phyloP scores from a whole-genome alignment of 192 early-diverging fungal species.

The Coemansia sp. region DNA sequence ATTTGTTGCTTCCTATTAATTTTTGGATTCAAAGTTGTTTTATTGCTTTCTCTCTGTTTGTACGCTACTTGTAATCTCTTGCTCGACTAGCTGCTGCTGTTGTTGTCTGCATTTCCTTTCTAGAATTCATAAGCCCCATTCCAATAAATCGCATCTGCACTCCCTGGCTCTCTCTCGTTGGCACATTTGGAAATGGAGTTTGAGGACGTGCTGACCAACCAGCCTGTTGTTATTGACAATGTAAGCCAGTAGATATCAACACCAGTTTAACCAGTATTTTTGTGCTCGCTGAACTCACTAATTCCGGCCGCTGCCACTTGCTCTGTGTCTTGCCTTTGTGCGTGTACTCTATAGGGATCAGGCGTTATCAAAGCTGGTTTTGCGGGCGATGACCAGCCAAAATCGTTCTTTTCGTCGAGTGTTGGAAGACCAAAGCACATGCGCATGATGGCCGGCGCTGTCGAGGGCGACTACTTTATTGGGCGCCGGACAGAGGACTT shows the following conservation, averaged over 20 bases:
- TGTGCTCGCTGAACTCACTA: neutral
- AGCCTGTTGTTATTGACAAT: slow-evolving; percentile 99
- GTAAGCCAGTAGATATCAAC: slow-evolving; percentile 64
- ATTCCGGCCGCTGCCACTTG: neutral
- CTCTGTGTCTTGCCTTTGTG: neutral
- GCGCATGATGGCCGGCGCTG: slow-evolving; percentile 96
- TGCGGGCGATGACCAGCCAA: slow-evolving; percentile 96
- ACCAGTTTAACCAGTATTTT: neutral
- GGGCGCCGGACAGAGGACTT: slow-evolving; percentile 95
- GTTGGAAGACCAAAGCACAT: slow-evolving; percentile 96
- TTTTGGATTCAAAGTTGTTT: neutral
- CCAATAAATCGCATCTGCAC: neutral
- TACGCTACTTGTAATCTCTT: too few species aligned
- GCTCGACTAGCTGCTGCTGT: neutral
- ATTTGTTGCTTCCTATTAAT: too few species aligned
- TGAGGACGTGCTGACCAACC: slow-evolving; percentile 93
- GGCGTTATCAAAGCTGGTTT: slow-evolving; percentile 99
- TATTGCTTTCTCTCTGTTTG: neutral
- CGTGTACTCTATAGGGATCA: slow-evolving; percentile 76
- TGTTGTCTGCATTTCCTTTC: neutral
- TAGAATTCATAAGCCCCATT: neutral
- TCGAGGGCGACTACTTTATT: slow-evolving; percentile 95
- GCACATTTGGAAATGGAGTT: slow-evolving; percentile 64
- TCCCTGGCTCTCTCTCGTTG: neutral
- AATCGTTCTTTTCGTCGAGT: slow-evolving; percentile 91